Base-by-base conservation (phyloP, 495 filamentous ascomycete genomes). In the Neurospora sublineolata region DNA sequence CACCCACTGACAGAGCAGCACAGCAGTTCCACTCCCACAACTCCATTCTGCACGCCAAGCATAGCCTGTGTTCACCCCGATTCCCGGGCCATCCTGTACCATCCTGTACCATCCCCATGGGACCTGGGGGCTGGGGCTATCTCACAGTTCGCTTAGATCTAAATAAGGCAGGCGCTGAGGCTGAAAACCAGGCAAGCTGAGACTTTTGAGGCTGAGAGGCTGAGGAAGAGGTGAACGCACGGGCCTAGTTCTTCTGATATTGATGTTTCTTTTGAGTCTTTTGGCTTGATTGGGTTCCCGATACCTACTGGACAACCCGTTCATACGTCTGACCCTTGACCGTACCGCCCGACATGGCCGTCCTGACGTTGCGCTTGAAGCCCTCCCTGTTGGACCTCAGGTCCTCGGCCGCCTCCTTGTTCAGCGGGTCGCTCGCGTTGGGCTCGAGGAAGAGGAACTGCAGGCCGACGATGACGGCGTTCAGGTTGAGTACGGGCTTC, bases 381-480 rank as follows among this genome's bases (percentile, higher is more conserved):
- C 83, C 86, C 20, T 98, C 95, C 20, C 93, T 82, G 76, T 92
- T 96, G 36, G 83, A 82, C 73, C 94, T 88, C 74, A 99, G 86
- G 80, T 98, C 96, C 64, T 97, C 93, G 1, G 95, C 96, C 3
- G 95, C 95, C 75, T 97, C 94, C 83, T 99, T 97, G 80, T 99
- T 99, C 37, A 99, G 84, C n/a, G 95, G 95, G 79, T 99, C 95
- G 39, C 89, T 91, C 8, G 95, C 93, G 79, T 99, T 99, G 11
- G 95, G 95, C 80, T 99, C 95, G 37, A 99, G 90, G 85, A 98
- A 99, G 46, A 99, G 85, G 81, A 97, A 97, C 91, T 98, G 95
- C 80, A 99, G 83, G 33, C 95, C 95, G 27, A 99, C 94, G 76
- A 99, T 94, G 37, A 97, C 94, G 14, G 95, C 94, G 80, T 97